Evolutionary conservation across 2,329 filamentous ascomycete genomes (phyloP).

Genomic region (Ascocoryne sarcoides): DNA sequence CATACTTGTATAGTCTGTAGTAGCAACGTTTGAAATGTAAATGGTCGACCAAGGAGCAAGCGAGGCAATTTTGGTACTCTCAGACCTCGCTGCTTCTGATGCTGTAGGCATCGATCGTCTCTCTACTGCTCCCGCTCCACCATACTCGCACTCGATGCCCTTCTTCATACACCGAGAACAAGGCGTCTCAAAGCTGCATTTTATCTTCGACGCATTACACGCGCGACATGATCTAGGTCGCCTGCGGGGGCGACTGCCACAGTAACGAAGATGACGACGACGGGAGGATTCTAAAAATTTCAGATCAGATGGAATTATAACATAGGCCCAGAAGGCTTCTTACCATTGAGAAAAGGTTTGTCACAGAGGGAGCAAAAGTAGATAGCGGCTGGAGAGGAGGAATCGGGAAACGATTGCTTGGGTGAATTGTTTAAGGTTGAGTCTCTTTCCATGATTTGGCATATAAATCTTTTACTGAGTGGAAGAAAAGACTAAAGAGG

Average conservation of each 20-base stretch:
- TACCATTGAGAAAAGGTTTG: slow-evolving; percentile 1
- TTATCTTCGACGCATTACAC: slow-evolving; percentile 1
- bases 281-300: not conserved
- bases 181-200: slow-evolving; percentile 1
- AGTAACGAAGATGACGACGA: not conserved
- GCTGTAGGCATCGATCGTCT: not conserved
- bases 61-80: not conserved
- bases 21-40: not conserved
- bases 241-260: not conserved
- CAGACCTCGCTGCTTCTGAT: not conserved
- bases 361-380: slow-evolving; percentile 1
- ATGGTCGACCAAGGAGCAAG: not conserved
- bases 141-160: not conserved
- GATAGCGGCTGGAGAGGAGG: not conserved
- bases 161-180: not conserved
- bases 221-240: slow-evolving; percentile 1
- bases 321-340: not conserved
- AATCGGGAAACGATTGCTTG: no score
- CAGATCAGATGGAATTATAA: not conserved
- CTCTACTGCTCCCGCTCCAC: not conserved
- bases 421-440: no score
- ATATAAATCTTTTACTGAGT: not conserved
- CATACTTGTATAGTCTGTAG: not conserved
- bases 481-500: not conserved
- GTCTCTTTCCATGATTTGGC: not conserved